Evolutionary conservation across 495 filamentous ascomycete genomes (phyloP).

Genomic region (Annulohypoxylon moriforme): DNA sequence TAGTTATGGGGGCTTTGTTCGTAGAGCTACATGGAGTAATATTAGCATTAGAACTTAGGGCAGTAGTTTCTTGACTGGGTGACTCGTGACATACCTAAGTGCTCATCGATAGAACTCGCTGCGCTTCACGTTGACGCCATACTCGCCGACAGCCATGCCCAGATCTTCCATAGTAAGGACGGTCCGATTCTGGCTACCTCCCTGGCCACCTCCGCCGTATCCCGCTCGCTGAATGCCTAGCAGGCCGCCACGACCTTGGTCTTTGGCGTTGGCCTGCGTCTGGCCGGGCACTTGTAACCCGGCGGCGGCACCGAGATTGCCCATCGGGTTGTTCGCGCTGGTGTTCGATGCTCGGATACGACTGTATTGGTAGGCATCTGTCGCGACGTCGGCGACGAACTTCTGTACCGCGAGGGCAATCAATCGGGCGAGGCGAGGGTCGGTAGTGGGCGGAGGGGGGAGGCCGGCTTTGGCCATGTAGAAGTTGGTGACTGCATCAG

Average conservation of each 20-base stretch:
- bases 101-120: slow-evolving; percentile 94
- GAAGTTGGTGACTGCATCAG: slow-evolving; percentile 96
- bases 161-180: slow-evolving; percentile 99
- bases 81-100: not conserved
- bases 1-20: not conserved
- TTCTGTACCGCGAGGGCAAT: slow-evolving; percentile 97
- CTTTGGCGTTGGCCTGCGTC: slow-evolving; percentile 67
- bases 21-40: not conserved
- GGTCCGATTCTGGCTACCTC: slow-evolving; percentile 89
- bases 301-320: slow-evolving; percentile 81
- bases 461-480: slow-evolving; percentile 96
- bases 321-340: slow-evolving; percentile 87
- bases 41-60: not conserved
- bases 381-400: slow-evolving; percentile 96
- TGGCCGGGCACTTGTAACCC: slow-evolving; percentile 73
- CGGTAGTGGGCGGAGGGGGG: slow-evolving; percentile 86
- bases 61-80: not conserved
- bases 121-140: slow-evolving; percentile 95
- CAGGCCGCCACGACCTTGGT: slow-evolving; percentile 68
- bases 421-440: slow-evolving; percentile 87
- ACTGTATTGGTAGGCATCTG: slow-evolving; percentile 96
- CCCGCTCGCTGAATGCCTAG: slow-evolving; percentile 91
- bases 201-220: slow-evolving; percentile 91
- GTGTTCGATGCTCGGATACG: slow-evolving; percentile 93
- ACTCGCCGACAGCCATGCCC: slow-evolving; percentile 96